Conservation (phyloP, 1,284 basidiomycete species). For the Hemileia vastatrix region DNA sequence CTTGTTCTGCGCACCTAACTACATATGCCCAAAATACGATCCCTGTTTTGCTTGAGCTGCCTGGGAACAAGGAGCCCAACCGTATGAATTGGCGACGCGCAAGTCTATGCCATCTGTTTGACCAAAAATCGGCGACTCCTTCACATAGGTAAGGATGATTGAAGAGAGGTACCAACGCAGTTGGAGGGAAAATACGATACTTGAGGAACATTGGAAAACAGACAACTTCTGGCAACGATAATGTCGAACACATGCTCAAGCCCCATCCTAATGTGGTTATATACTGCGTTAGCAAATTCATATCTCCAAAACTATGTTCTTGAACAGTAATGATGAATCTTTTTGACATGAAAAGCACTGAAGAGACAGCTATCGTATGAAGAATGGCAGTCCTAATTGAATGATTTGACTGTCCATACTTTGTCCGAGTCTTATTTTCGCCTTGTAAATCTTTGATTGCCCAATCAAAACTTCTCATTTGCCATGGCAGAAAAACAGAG, state of each 20-base stretch:
- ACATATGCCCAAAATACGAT: slow-evolving; percentile 1
- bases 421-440: neutral
- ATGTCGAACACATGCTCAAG: neutral
- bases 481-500: slow-evolving; percentile 1
- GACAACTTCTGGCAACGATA: neutral
- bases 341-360: neutral
- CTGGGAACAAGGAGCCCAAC: neutral
- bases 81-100: neutral
- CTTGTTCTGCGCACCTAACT: too few relatives aligned
- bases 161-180: neutral
- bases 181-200: neutral
- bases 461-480: slow-evolving; percentile 7
- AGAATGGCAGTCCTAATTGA: neutral
- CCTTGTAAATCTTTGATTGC: neutral
- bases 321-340: neutral
- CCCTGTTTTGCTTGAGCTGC: neutral
- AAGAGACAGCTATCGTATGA: neutral
- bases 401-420: neutral
- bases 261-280: neutral
- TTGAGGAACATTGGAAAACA: neutral
- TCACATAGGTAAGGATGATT: slow-evolving; percentile 1
- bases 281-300: neutral
- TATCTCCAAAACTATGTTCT: too few relatives aligned
- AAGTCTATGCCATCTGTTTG: neutral
- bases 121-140: slow-evolving; percentile 2